Percentiles rank a stretch among this genome's conserved stretches.
Evolutionary conservation across 805 yeast genomes (phyloP).

Genomic region (Martiniozyma abietophila): DNA sequence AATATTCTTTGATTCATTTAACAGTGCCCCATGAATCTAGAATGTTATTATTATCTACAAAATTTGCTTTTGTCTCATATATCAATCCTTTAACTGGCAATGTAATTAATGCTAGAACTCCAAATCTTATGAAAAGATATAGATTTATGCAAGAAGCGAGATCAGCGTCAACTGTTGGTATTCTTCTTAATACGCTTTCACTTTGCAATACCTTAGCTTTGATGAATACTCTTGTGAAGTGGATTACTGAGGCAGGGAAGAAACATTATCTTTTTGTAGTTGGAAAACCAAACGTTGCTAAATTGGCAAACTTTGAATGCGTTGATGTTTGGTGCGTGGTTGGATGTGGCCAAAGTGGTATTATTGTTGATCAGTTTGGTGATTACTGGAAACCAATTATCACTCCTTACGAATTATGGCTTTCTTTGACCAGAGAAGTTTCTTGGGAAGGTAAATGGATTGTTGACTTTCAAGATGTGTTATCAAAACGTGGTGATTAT

Average conservation of each 20-base stretch:
- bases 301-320: slow-evolving; percentile 90
- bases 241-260: slow-evolving; percentile 70
- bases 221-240: slow-evolving; percentile 47
- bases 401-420: slow-evolving; percentile 82
- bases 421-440: slow-evolving; percentile 69
- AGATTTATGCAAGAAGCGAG: slow-evolving; percentile 81
- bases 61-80: slow-evolving; percentile 45
- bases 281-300: slow-evolving; percentile 96
- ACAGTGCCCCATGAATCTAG: slow-evolving; percentile 73
- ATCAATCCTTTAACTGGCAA: slow-evolving; percentile 34
- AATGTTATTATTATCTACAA: slow-evolving; percentile 63
- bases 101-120: slow-evolving; percentile 51
- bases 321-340: slow-evolving; percentile 90
- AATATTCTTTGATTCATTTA: slow-evolving; percentile 59
- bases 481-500: slow-evolving; percentile 30
- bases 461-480: slow-evolving; percentile 56
- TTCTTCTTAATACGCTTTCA: slow-evolving; percentile 84
- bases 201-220: slow-evolving; percentile 63
- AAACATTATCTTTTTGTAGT: slow-evolving; percentile 92
- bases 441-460: slow-evolving; percentile 95
- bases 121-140: slow-evolving; percentile 77
- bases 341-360: slow-evolving; percentile 93
- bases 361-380: slow-evolving; percentile 66
- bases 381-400: slow-evolving; percentile 86
- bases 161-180: slow-evolving; percentile 86